Evolutionary conservation across 441 rosid species (phyloP).

Genomic region (Cnidoscolus chayamansa): DNA sequence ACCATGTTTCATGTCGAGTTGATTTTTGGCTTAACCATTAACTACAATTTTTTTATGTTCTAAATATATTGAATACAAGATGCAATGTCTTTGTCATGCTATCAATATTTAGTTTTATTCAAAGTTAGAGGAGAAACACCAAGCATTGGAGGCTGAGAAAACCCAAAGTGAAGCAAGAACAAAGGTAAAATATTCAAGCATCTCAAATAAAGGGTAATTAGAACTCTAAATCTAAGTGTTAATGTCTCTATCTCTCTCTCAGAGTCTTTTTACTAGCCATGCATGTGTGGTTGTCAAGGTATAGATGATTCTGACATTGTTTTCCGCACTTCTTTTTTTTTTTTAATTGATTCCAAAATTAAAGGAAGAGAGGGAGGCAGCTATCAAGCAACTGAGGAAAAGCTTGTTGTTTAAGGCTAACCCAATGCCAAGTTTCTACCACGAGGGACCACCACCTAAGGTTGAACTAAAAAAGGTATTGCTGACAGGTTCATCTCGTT

Average conservation of each 20-base stretch:
- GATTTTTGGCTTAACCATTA: neutral
- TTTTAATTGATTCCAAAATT: constrained; percentile 12
- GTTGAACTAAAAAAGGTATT: constrained; percentile 84
- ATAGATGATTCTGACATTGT: constrained; percentile 20
- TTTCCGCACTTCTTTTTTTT: neutral
- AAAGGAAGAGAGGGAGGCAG: constrained; percentile 86
- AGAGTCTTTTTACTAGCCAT: neutral
- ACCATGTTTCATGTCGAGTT: constrained; percentile 14
- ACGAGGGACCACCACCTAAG: constrained; percentile 90
- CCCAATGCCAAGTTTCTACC: constrained; percentile 95
- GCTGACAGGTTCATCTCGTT: constrained; percentile 5
- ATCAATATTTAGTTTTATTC: constrained; percentile 55
- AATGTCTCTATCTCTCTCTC: constrained; percentile 8
- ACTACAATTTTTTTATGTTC: neutral
- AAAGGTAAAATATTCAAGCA: constrained; percentile 43
- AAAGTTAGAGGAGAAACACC: constrained; percentile 86
- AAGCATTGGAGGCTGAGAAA: constrained; percentile 87
- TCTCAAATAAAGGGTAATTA: neutral
- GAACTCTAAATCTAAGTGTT: neutral
- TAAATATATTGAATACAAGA: constrained; percentile 3
- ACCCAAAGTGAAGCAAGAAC: constrained; percentile 70
- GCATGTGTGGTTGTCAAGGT: constrained; percentile 11
- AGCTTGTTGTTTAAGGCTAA: constrained; percentile 82
- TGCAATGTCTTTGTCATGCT: constrained; percentile 24
- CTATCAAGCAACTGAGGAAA: constrained; percentile 77